Percentiles rank a stretch among this genome's conserved stretches.
Conservation (phyloP, 1,284 basidiomycete genomes). For the Ceratobasidium theobromae region DNA sequence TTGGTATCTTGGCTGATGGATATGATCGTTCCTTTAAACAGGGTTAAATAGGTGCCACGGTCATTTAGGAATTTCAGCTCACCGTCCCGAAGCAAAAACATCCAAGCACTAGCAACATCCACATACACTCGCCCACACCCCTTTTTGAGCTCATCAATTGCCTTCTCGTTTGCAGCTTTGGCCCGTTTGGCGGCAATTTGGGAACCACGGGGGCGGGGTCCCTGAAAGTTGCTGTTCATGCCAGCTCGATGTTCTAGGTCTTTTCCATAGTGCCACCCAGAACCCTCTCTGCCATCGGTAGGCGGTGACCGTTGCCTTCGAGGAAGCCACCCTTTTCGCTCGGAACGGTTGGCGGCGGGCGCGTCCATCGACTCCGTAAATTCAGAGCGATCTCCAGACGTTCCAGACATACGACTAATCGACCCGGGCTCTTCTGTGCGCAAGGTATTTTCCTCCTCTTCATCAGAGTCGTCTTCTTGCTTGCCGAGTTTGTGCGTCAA, state of each 20-base stretch:
- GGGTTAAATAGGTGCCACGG: neutral
- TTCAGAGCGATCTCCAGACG: too few species aligned
- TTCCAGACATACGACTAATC: too few species aligned
- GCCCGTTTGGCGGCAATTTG: slow-evolving; percentile 27
- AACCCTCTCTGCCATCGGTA: neutral
- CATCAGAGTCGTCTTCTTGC: slow-evolving; percentile 39
- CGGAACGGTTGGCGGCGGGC: too few species aligned
- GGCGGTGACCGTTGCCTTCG: neutral
- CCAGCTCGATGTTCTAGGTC: slow-evolving; percentile 16
- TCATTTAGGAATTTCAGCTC: slow-evolving; percentile 31
- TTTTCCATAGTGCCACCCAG: slow-evolving; percentile 2
- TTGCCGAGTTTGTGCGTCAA: slow-evolving; percentile 57
- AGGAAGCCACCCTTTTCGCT: neutral
- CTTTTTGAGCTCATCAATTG: slow-evolving; percentile 56
- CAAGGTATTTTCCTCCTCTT: neutral
- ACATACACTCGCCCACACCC: slow-evolving; percentile 59
- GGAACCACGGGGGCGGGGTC: neutral
- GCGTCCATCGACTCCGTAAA: too few species aligned
- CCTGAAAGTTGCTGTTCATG: neutral
- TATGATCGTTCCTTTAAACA: slow-evolving; percentile 57
- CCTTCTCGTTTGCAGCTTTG: slow-evolving; percentile 40
- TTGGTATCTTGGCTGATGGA: slow-evolving; percentile 55
- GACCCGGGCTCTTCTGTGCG: slow-evolving; percentile 11
- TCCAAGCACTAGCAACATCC: slow-evolving; percentile 58
- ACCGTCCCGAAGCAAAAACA: slow-evolving; percentile 67